Base-by-base conservation (phyloP, 352 stramenopile genomes). In the Phytophthora ramorum region DNA sequence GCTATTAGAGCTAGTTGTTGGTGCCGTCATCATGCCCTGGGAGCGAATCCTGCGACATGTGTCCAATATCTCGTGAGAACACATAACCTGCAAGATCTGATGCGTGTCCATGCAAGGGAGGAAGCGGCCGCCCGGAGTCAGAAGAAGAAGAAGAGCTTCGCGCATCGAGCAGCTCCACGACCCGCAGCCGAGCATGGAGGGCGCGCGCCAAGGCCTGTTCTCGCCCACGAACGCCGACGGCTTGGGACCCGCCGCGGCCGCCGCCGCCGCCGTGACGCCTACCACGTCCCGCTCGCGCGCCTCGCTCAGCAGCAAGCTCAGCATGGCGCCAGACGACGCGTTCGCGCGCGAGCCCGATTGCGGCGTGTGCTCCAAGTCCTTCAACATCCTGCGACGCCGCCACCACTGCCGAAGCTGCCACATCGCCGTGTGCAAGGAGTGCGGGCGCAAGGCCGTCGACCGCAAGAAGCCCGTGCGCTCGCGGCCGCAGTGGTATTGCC, bases 391-490 rank as follows among this genome's bases (percentile, higher is more conserved):
- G 53, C 84, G 86, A 0, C 86, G 88, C 8, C 88, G 88, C 52
- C 88, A 96, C 70, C 88, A 95, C 73, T 96, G 88, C 62, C 88
- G 88, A 55, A 80, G 76, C 34, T 96, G 88, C 66, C 85, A 93
- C 73, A 81, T 94, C 58, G 85, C 87, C 4, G 73, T 96, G 3
- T 96, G 87, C 58, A 96, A 94, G 63, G 85, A 94, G 47, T 96
- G 87, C 55, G 86, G 85, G 0, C 69, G 76, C 60, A 96, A 96
- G 65, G 87, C 85, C 24, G 58, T 96, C 20, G 84, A 93, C 72
- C 66, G 77, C 26, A 78, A 77, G 40, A 79, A 78, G n/a, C 53
- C 68, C 8, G 85, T 89, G 40, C 74, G 83, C 12, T 50, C 54
- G 48, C 78, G 82, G 41, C 75, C 86, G 55, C 87, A 96, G 58